phyloP scores from a whole-genome alignment of 371 early-diverging fungal genomes.

The Circinella umbellata region DNA sequence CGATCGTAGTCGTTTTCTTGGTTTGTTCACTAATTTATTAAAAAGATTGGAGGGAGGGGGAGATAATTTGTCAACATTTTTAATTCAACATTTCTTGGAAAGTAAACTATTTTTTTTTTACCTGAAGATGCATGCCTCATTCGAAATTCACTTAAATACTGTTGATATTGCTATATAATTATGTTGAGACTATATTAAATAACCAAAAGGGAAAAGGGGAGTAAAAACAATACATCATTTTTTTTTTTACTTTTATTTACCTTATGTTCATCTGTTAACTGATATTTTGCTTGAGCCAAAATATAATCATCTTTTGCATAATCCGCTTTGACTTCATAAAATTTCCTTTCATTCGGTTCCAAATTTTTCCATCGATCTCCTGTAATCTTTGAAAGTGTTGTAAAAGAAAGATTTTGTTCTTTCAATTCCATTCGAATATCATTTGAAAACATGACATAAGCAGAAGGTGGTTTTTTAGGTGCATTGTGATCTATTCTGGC shows the following conservation, averaged over 20 bases:
- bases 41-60: too few species aligned
- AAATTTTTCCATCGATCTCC: conserved; percentile 58
- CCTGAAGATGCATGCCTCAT: conserved; percentile 52
- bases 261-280: conserved; percentile 43
- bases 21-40: background rate
- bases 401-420: conserved; percentile 51
- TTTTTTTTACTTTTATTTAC: too few species aligned
- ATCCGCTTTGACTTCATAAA: conserved; percentile 43
- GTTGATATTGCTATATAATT: conserved; percentile 50
- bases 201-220: background rate
- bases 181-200: too few species aligned
- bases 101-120: conserved; percentile 3
- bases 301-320: conserved; percentile 45
- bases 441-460: conserved; percentile 63
- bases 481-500: conserved; percentile 58
- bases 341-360: conserved; percentile 35
- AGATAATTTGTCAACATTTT: background rate
- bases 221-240: background rate
- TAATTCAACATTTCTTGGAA: too few species aligned
- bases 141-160: conserved; percentile 48
- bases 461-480: conserved; percentile 59
- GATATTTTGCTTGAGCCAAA: conserved; percentile 38
- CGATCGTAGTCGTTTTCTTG: conserved; percentile 7
- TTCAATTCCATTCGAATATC: conserved; percentile 50
- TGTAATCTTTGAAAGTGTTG: conserved; percentile 55